Conservation (phyloP, 108 stramenopile genomes). For the Nitzschia putrida region DNA sequence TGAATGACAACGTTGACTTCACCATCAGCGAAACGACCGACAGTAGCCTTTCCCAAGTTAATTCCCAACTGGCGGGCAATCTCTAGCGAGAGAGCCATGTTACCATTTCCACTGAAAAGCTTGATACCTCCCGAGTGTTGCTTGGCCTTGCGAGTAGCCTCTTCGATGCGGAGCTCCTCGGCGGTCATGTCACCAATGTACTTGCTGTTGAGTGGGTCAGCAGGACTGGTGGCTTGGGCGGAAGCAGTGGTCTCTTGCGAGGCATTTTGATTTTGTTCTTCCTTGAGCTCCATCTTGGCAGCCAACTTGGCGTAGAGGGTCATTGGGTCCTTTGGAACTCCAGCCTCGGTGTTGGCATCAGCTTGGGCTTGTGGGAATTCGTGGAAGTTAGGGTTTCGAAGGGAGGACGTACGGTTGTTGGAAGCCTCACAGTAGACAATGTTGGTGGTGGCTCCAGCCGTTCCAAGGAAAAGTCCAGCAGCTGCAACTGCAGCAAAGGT, state of each 20-base stretch:
- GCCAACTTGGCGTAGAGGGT: conserved; percentile 45
- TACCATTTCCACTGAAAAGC: conserved; percentile 97
- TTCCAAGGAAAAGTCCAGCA: conserved; percentile 24
- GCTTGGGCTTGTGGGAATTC: background rate
- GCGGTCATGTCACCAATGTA: conserved; percentile 54
- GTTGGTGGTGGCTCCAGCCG: conserved; percentile 7
- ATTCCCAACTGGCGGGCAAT: conserved; percentile 94
- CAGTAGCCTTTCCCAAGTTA: conserved; percentile 95
- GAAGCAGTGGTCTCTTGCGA: background rate
- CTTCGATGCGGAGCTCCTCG: conserved; percentile 77
- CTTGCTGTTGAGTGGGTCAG: conserved; percentile 10
- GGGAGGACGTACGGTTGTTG: conserved; percentile 5
- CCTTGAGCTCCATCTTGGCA: conserved; percentile 20
- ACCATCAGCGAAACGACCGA: conserved; percentile 95
- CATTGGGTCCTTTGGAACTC: conserved; percentile 43
- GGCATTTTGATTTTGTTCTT: conserved; percentile 18
- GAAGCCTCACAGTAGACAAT: conserved; percentile 23
- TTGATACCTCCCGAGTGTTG: conserved; percentile 89
- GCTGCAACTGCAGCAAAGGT: conserved; percentile 17
- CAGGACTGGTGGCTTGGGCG: conserved; percentile 25
- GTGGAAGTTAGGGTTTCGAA: conserved; percentile 15
- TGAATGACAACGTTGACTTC: conserved; percentile 98
- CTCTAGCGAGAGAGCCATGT: conserved; percentile 91
- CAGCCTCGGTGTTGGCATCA: background rate
- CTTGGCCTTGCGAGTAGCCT: conserved; percentile 77